These are phyloP conservation scores for Curvularia sp. DNA, from an alignment of 2,329 filamentous ascomycete genomes.

Conservation along the genomic window DNA sequence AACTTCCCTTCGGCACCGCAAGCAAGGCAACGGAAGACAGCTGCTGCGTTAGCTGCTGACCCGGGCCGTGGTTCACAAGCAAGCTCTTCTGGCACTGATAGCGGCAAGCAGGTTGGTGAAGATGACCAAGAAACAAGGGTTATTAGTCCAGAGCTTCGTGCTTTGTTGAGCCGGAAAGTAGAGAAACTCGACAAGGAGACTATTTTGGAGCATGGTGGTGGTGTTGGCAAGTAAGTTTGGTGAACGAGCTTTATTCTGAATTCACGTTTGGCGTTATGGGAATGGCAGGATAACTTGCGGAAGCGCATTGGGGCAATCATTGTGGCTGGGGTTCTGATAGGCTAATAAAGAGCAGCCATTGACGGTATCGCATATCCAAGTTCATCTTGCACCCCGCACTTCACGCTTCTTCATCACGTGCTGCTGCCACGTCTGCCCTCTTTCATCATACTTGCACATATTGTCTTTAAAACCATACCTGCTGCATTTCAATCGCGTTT, in stretches of 20 bases:
- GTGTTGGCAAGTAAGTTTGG: slow-evolving; percentile 14
- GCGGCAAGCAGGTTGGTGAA: slow-evolving; percentile 45
- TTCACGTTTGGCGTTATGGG: slow-evolving; percentile 5
- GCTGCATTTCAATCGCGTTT: not conserved
- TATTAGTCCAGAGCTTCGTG: slow-evolving; percentile 69
- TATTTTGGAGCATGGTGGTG: slow-evolving; percentile 45
- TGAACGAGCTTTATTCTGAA: not conserved
- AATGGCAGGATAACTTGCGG: not conserved
- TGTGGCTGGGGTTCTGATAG: slow-evolving; percentile 1
- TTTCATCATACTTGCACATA: not conserved
- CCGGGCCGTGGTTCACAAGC: slow-evolving; percentile 35
- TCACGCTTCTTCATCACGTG: not conserved
- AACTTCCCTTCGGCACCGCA: slow-evolving; percentile 72
- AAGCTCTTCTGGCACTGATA: slow-evolving; percentile 40
- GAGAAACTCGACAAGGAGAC: slow-evolving; percentile 59
- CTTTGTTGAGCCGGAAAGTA: slow-evolving; percentile 67
- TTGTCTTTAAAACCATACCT: not conserved
- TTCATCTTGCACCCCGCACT: slow-evolving; percentile 8
- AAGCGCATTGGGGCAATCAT: not conserved
- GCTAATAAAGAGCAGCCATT: not conserved
- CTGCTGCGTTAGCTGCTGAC: slow-evolving; percentile 42
- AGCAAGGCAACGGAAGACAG: slow-evolving; percentile 58
- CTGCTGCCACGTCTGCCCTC: not conserved
- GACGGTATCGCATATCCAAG: slow-evolving; percentile 6
- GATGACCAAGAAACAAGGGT: slow-evolving; percentile 56